Percentiles rank a stretch among this genome's conserved stretches.
phyloP scores from a whole-genome alignment of 2,329 filamentous ascomycete genomes.

The Fusarium sp. region DNA sequence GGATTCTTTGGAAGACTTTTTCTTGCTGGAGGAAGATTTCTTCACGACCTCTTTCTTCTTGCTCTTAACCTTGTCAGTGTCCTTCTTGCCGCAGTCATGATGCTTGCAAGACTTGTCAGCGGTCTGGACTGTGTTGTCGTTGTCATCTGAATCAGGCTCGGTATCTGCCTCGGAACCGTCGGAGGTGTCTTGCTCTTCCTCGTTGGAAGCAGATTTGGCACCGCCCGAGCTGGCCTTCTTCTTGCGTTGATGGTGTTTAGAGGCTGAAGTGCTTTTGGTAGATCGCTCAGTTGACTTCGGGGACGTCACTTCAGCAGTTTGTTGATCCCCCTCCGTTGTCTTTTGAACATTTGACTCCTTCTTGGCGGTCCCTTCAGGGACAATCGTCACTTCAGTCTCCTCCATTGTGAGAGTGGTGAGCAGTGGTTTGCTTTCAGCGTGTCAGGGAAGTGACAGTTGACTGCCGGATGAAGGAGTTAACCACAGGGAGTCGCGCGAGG shows the following conservation, averaged over 20 bases:
- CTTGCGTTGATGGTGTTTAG: conserved; percentile 26
- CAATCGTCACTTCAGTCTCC: conserved; percentile 18
- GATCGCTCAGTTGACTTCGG: conserved; percentile 15
- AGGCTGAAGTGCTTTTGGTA: conserved; percentile 8
- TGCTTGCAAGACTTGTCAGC: conserved; percentile 24
- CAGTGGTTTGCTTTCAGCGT: neutral
- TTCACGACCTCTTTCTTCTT: conserved; percentile 8
- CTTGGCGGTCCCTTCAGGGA: conserved; percentile 28
- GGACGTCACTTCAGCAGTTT: conserved; percentile 8
- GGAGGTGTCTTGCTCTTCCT: conserved; percentile 22
- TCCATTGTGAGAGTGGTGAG: conserved; percentile 26
- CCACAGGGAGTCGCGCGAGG: neutral
- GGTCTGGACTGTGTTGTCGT: conserved; percentile 15
- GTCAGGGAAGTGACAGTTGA: neutral
- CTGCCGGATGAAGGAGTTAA: neutral
- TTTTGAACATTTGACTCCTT: conserved; percentile 24
- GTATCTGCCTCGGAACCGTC: conserved; percentile 16
- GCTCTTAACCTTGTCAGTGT: conserved; percentile 22
- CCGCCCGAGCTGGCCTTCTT: conserved; percentile 19
- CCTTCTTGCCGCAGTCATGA: conserved; percentile 2
- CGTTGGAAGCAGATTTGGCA: neutral
- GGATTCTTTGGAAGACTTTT: conserved; percentile 5
- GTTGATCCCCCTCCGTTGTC: conserved; percentile 18
- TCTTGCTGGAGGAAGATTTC: conserved; percentile 17
- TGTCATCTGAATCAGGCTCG: conserved; percentile 29